A percentile compares a stretch with the other conserved stretches of the same genome.
Conservation (phyloP, 495 filamentous ascomycete genomes). For the Aspergillus sparsus region DNA sequence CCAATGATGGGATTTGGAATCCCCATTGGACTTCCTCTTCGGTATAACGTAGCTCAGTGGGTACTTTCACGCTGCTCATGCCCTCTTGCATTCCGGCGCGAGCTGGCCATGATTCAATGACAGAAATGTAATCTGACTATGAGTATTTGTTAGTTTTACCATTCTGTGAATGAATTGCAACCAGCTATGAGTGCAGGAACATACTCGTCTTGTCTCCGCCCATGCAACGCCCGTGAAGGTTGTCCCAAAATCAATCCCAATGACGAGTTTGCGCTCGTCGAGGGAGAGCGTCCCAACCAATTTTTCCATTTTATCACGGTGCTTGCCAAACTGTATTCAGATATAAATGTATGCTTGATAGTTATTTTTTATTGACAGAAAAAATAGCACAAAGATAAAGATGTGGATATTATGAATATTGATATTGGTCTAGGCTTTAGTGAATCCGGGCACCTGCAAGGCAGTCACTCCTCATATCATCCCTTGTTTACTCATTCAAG, state of each 20-base stretch:
- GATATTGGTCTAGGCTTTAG: too few relatives aligned
- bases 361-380: too few relatives aligned
- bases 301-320: constrained; percentile 6
- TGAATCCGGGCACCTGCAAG: too few relatives aligned
- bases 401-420: too few relatives aligned
- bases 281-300: constrained; percentile 2
- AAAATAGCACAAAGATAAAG: too few relatives aligned
- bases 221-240: constrained; percentile 54
- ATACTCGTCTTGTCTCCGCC: constrained; percentile 33
- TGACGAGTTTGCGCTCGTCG: constrained; percentile 25
- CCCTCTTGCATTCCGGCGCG: constrained; percentile 19
- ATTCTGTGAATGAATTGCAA: constrained; percentile 28
- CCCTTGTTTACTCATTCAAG: too few relatives aligned
- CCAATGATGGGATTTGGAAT: constrained; percentile 45
- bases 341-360: too few relatives aligned
- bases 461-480: too few relatives aligned
- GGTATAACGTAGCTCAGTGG: constrained; percentile 37
- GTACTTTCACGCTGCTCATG: constrained; percentile 39
- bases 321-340: background rate
- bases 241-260: constrained; percentile 49
- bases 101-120: constrained; percentile 24
- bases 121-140: constrained; percentile 24
- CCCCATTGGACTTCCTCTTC: constrained; percentile 45
- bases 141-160: constrained; percentile 26
- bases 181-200: background rate